Percentiles rank a stretch among this genome's conserved stretches.
phyloP scores from a whole-genome alignment of 1,284 basidiomycete genomes.

The Cryptococcus maquisensis region DNA sequence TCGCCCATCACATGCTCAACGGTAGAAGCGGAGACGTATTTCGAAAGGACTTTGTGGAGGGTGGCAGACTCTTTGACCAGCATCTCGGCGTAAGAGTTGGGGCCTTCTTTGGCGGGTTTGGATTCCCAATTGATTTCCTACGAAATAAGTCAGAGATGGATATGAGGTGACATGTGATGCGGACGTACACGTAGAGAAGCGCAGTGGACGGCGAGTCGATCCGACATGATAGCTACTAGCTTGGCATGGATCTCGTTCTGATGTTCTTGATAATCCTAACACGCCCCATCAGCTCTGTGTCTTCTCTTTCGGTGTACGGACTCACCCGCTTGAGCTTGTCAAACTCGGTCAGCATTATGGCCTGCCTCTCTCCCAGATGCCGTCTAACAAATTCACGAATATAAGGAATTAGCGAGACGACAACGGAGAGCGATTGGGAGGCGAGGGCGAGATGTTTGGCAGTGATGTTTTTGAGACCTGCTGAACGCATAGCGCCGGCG shows the following conservation, averaged over 20 bases:
- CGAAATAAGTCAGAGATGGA: slow-evolving; percentile 2
- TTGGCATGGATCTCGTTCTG: slow-evolving; percentile 99
- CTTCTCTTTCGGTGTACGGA: background rate
- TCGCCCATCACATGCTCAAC: slow-evolving; percentile 89
- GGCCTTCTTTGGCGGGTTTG: slow-evolving; percentile 54
- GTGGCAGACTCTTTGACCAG: slow-evolving; percentile 94
- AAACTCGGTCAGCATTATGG: slow-evolving; percentile 94
- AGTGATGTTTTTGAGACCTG: slow-evolving; percentile 96
- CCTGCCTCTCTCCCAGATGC: slow-evolving; percentile 86
- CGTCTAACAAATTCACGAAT: slow-evolving; percentile 89
- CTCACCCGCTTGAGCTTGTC: slow-evolving; percentile 91
- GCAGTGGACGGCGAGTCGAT: slow-evolving; percentile 79
- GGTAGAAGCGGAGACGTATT: slow-evolving; percentile 72
- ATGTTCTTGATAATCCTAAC: slow-evolving; percentile 94
- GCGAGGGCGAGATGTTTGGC: slow-evolving; percentile 96
- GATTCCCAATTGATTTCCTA: slow-evolving; percentile 73
- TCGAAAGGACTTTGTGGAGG: slow-evolving; percentile 90
- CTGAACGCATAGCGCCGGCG: slow-evolving; percentile 95
- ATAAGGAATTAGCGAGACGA: slow-evolving; percentile 94
- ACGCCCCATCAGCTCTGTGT: background rate
- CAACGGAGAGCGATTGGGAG: slow-evolving; percentile 88
- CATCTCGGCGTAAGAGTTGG: slow-evolving; percentile 74
- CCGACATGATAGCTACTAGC: slow-evolving; percentile 96
- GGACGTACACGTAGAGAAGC: slow-evolving; percentile 42
- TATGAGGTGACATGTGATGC: background rate